A percentile compares a stretch with the other conserved stretches of the same genome.
Conservation (phyloP, 352 stramenopile genomes). For the Globisporangium uncinulatum region DNA sequence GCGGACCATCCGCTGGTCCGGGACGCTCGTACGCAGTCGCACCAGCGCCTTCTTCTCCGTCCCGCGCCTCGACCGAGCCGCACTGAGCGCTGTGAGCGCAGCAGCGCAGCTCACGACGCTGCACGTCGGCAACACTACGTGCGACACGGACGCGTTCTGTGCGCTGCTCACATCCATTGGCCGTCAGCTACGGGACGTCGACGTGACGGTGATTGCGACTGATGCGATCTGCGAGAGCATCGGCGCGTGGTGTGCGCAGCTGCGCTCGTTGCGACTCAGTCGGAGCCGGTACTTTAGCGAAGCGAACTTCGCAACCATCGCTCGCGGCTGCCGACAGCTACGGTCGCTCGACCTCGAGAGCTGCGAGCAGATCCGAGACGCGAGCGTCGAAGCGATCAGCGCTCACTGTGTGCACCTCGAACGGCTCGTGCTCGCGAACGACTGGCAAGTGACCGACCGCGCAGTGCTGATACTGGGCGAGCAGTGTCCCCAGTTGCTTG, state of each 20-base stretch:
- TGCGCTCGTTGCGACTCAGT: constrained; percentile 50
- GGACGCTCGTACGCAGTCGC: constrained; percentile 50
- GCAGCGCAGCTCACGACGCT: constrained; percentile 29
- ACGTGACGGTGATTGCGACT: constrained; percentile 55
- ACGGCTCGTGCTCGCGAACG: constrained; percentile 52
- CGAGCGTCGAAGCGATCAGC: constrained; percentile 26
- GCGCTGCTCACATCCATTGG: constrained; percentile 12
- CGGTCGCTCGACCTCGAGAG: constrained; percentile 56
- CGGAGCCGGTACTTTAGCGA: constrained; percentile 72
- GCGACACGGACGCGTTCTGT: constrained; percentile 41
- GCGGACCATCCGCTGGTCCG: constrained; percentile 37
- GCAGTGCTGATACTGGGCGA: constrained; percentile 22
- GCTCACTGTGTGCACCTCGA: constrained; percentile 34
- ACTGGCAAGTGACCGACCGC: constrained; percentile 66
- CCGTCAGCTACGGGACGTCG: constrained; percentile 35
- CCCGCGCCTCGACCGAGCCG: constrained; percentile 30
- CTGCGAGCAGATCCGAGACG: constrained; percentile 66
- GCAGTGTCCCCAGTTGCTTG: constrained; percentile 25
- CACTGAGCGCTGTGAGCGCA: constrained; percentile 19
- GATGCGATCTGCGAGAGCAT: constrained; percentile 52
- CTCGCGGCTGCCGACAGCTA: constrained; percentile 27
- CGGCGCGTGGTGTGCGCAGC: constrained; percentile 19
- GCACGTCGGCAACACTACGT: constrained; percentile 51
- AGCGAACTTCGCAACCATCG: constrained; percentile 42
- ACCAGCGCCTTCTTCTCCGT: constrained; percentile 62